phyloP scores from a whole-genome alignment of 306 rosid species.

The Senna siamea region DNA sequence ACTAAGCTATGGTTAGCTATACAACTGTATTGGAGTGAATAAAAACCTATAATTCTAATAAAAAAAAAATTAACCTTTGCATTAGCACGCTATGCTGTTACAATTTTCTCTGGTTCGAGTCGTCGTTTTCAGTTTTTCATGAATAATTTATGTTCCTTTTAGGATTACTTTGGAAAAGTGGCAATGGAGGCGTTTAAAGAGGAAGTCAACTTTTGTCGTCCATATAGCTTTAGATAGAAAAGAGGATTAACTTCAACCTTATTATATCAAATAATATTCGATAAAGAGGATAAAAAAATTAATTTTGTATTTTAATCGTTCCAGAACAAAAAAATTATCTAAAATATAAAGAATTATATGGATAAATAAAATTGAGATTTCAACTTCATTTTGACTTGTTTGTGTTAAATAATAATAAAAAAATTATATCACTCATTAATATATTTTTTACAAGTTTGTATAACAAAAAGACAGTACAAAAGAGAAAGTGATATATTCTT shows the following conservation, averaged over 20 bases:
- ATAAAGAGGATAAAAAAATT: too few relatives aligned
- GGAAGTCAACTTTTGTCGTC: background rate
- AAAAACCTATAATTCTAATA: too few relatives aligned
- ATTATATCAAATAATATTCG: background rate
- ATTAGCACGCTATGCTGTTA: too few relatives aligned
- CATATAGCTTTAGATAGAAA: background rate
- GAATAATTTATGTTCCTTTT: background rate
- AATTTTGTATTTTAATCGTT: background rate
- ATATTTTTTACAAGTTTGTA: background rate
- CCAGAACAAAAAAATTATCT: background rate
- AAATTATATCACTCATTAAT: too few relatives aligned
- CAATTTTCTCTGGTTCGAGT: background rate
- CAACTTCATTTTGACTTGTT: too few relatives aligned
- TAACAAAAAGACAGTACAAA: background rate
- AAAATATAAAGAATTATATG: background rate
- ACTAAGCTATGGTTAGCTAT: too few relatives aligned
- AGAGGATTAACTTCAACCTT: background rate
- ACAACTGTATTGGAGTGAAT: too few relatives aligned
- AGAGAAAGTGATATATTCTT: conserved; percentile 16
- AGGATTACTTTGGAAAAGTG: background rate
- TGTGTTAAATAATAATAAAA: too few relatives aligned
- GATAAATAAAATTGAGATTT: background rate
- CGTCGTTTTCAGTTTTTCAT: background rate
- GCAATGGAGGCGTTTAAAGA: background rate
- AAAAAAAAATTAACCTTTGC: too few relatives aligned